Conservation (phyloP, 1,284 basidiomycete genomes). For the Malassezia dermatis region DNA sequence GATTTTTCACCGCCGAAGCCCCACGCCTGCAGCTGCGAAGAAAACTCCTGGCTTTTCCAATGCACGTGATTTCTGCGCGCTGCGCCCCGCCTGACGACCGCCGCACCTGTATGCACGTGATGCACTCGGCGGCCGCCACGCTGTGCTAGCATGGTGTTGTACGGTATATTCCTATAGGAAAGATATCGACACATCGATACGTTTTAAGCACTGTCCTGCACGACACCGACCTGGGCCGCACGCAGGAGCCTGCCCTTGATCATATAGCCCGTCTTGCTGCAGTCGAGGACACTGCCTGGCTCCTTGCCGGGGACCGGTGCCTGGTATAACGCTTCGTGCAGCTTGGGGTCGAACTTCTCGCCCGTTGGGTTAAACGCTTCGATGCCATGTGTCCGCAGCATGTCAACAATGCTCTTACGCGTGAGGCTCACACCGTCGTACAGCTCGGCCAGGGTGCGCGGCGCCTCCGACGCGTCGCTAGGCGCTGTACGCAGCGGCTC, state of each 20-base stretch:
- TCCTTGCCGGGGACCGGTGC: slow-evolving; percentile 75
- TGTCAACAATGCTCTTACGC: slow-evolving; percentile 75
- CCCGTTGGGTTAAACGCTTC: slow-evolving; percentile 83
- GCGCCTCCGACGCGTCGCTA: slow-evolving; percentile 38
- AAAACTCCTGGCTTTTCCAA: not conserved
- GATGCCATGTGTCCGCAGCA: slow-evolving; percentile 80
- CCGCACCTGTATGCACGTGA: not conserved
- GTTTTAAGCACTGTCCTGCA: slow-evolving; percentile 47
- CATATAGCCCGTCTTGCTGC: slow-evolving; percentile 70
- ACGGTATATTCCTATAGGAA: not conserved
- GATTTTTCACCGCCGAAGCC: not conserved
- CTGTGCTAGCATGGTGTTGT: not conserved
- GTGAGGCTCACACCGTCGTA: slow-evolving; percentile 84
- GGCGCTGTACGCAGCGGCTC: slow-evolving; percentile 43
- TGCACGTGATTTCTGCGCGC: not conserved
- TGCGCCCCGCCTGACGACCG: not conserved
- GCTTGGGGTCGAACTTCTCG: slow-evolving; percentile 84
- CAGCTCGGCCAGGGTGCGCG: slow-evolving; percentile 33
- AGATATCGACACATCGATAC: not conserved
- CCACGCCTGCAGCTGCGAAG: not conserved
- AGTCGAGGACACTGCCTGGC: slow-evolving; percentile 80
- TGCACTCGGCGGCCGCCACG: not conserved
- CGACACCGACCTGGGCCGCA: slow-evolving; percentile 93
- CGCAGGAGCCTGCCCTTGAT: slow-evolving; percentile 60
- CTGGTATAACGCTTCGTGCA: slow-evolving; percentile 89